phyloP scores from a whole-genome alignment of 805 yeast genomes.

The Yamadazyma laniorum region DNA sequence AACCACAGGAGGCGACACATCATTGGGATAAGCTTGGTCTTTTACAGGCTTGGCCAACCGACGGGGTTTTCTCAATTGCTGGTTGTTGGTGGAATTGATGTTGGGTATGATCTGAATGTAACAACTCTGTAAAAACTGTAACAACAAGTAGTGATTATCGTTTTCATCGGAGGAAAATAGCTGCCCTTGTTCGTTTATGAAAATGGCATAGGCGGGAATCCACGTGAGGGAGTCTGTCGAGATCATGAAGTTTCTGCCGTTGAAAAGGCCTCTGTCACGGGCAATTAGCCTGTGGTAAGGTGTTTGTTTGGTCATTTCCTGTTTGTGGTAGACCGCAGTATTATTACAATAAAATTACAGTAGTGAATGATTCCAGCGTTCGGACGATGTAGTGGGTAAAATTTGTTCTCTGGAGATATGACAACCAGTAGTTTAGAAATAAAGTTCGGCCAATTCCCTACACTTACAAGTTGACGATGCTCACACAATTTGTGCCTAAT shows the following conservation, averaged over 20 bases:
- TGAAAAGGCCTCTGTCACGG: conserved; percentile 34
- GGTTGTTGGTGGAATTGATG: conserved; percentile 10
- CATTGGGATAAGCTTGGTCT: not conserved
- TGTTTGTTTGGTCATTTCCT: conserved; percentile 17
- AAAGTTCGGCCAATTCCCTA: not conserved
- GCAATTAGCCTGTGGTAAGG: conserved; percentile 32
- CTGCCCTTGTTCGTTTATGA: conserved; percentile 33
- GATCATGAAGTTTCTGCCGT: conserved; percentile 31
- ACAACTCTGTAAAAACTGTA: conserved; percentile 39
- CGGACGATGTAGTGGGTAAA: too few species aligned
- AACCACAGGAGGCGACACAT: conserved; percentile 34
- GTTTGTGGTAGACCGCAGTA: too few species aligned
- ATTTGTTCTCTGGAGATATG: too few species aligned
- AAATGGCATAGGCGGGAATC: conserved; percentile 29
- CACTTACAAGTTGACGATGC: not conserved
- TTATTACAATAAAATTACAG: too few species aligned
- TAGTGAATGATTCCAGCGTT: too few species aligned
- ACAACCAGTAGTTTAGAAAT: not conserved
- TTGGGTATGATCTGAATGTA: conserved; percentile 35
- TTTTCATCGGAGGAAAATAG: conserved; percentile 31
- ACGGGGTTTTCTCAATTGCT: conserved; percentile 5
- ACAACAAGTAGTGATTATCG: conserved; percentile 28
- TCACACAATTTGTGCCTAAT: not conserved
- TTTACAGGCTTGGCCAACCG: conserved; percentile 9
- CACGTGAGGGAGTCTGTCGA: conserved; percentile 39